phyloP scores from a whole-genome alignment of 2,329 filamentous ascomycete species.

The Neoscytalidium dimidiatum region DNA sequence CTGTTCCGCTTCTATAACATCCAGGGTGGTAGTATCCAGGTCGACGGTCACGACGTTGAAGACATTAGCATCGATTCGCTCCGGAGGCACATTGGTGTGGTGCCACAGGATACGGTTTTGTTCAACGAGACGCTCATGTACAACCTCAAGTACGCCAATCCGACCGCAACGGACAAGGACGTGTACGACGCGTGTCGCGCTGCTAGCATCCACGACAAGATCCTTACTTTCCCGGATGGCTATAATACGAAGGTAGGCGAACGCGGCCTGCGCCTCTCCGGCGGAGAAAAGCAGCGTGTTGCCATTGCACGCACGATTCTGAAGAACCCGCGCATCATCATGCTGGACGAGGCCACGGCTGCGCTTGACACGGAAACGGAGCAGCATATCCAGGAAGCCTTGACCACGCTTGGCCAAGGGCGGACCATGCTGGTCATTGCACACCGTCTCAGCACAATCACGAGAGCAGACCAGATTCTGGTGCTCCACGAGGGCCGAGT shows the following conservation, averaged over 20 bases:
- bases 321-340: slow-evolving; percentile 88
- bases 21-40: slow-evolving; percentile 73
- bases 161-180: slow-evolving; percentile 75
- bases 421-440: slow-evolving; percentile 95
- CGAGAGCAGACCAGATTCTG: slow-evolving; percentile 57
- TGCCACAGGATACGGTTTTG: slow-evolving; percentile 92
- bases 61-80: slow-evolving; percentile 93
- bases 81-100: slow-evolving; percentile 86
- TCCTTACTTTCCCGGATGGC: slow-evolving; percentile 81
- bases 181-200: slow-evolving; percentile 80
- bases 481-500: slow-evolving; percentile 56
- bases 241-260: slow-evolving; percentile 92
- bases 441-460: slow-evolving; percentile 62
- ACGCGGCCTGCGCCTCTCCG: slow-evolving; percentile 80
- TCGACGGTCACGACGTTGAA: slow-evolving; percentile 83
- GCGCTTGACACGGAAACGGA: slow-evolving; percentile 91
- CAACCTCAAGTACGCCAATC: slow-evolving; percentile 88
- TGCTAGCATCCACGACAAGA: slow-evolving; percentile 91
- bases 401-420: slow-evolving; percentile 78
- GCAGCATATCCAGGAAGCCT: slow-evolving; percentile 85
- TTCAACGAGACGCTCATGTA: slow-evolving; percentile 97
- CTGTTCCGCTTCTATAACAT: slow-evolving; percentile 97
- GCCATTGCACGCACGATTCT: slow-evolving; percentile 91
- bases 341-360: slow-evolving; percentile 90
- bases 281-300: slow-evolving; percentile 90